Evolutionary conservation across 2,329 filamentous ascomycete species (phyloP).

Genomic region (Aureobasidium melanogenum): DNA sequence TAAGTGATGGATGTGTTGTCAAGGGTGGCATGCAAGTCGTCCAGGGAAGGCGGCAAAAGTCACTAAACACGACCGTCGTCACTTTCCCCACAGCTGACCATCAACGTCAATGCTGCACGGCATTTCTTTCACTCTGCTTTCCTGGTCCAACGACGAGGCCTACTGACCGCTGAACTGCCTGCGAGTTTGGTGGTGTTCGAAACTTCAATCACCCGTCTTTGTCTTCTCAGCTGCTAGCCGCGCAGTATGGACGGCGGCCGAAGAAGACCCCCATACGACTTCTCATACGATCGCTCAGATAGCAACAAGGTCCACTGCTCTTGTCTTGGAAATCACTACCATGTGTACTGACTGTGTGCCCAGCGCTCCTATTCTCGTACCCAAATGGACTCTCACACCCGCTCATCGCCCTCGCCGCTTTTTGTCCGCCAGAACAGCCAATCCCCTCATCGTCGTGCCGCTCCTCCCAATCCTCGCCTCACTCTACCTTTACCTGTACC

Average conservation of each 20-base stretch:
- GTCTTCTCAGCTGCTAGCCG: not conserved
- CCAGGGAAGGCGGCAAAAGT: not conserved
- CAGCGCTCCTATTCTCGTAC: not conserved
- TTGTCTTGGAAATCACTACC: not conserved
- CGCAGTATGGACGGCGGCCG: conserved; percentile 6
- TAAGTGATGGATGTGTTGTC: not conserved
- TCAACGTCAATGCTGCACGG: not conserved
- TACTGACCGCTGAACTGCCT: not conserved
- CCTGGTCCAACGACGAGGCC: not conserved
- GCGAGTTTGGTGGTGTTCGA: not conserved
- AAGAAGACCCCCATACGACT: conserved; percentile 2
- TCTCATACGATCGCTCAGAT: not conserved
- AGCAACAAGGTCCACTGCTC: not conserved
- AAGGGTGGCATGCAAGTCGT: not conserved
- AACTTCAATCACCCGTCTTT: not conserved
- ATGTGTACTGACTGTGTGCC: not conserved
- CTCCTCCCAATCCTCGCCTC: not conserved
- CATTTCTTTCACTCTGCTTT: conserved; percentile 1
- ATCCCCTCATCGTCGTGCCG: not conserved
- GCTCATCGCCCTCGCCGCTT: conserved; percentile 16
- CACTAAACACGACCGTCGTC: not conserved
- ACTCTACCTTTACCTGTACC: not conserved
- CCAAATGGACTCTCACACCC: conserved; percentile 5
- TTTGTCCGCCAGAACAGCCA: conserved; percentile 21
- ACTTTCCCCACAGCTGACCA: conserved; percentile 2